phyloP scores from a whole-genome alignment of 805 yeast species.

The Saccharomyces mikatae region DNA sequence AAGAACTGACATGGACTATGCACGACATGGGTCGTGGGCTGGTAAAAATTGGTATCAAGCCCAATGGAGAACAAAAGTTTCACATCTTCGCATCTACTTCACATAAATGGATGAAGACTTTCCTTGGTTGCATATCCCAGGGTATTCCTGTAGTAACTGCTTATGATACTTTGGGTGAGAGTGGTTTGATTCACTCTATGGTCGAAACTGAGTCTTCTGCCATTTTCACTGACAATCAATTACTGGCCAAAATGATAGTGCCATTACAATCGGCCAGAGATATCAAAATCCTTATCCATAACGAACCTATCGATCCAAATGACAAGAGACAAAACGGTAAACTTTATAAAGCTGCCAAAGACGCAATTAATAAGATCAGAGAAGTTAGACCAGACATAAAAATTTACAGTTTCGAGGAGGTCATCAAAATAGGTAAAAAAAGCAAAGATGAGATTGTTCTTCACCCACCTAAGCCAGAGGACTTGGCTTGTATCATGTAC shows the following conservation, averaged over 20 bases:
- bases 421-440: conserved; percentile 51
- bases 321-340: conserved; percentile 59
- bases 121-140: conserved; percentile 69
- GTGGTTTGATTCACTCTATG: conserved; percentile 79
- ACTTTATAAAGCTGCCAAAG: conserved; percentile 45
- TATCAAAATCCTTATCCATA: conserved; percentile 64
- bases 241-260: conserved; percentile 56
- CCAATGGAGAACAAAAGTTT: conserved; percentile 50
- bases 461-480: conserved; percentile 40
- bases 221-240: conserved; percentile 74
- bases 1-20: conserved; percentile 44
- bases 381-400: conserved; percentile 70
- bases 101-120: conserved; percentile 84
- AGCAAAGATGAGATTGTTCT: conserved; percentile 35
- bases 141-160: conserved; percentile 90
- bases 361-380: conserved; percentile 51
- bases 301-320: conserved; percentile 48
- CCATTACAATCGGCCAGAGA: conserved; percentile 63
- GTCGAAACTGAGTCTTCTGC: conserved; percentile 71
- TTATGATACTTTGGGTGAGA: conserved; percentile 88
- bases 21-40: conserved; percentile 67
- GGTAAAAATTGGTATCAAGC: conserved; percentile 58
- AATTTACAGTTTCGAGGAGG: conserved; percentile 58
- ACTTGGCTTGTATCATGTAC: conserved; percentile 57
- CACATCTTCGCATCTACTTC: conserved; percentile 88